Conservation (phyloP, 345 rosid genomes). For the Populus simonii region DNA sequence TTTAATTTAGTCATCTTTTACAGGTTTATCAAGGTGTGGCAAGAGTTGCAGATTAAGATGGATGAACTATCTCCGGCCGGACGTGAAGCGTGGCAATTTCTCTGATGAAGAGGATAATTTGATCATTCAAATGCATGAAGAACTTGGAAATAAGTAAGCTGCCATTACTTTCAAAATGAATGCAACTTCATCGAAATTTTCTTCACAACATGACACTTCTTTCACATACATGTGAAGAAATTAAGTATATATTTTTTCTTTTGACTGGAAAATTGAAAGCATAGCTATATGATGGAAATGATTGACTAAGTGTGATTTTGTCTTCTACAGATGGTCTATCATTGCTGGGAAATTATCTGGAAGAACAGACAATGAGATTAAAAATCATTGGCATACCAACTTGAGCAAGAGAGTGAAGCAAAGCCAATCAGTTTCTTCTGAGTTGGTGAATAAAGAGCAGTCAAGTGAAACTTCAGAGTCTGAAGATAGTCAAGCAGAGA, state of each 20-base stretch:
- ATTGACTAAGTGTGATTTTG: background rate
- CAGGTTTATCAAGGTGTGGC: conserved; percentile 42
- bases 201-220: background rate
- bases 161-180: background rate
- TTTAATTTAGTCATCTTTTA: background rate
- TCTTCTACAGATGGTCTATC: conserved; percentile 33
- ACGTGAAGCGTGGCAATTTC: conserved; percentile 39
- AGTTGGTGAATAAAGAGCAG: conserved; percentile 18
- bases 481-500: background rate
- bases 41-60: conserved; percentile 48
- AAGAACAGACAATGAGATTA: conserved; percentile 41
- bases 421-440: background rate
- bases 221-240: background rate
- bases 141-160: conserved; percentile 27
- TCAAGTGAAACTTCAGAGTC: background rate
- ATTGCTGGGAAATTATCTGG: conserved; percentile 33
- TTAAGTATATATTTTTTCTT: background rate
- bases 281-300: background rate
- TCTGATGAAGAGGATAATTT: conserved; percentile 33
- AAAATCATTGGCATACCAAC: conserved; percentile 37
- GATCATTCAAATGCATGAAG: conserved; percentile 27
- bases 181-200: background rate
- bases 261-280: background rate
- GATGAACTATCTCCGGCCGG: conserved; percentile 41
- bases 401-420: conserved; percentile 23